Conservation (phyloP, 345 rosid genomes). For the Gynandropsis gynandra region DNA sequence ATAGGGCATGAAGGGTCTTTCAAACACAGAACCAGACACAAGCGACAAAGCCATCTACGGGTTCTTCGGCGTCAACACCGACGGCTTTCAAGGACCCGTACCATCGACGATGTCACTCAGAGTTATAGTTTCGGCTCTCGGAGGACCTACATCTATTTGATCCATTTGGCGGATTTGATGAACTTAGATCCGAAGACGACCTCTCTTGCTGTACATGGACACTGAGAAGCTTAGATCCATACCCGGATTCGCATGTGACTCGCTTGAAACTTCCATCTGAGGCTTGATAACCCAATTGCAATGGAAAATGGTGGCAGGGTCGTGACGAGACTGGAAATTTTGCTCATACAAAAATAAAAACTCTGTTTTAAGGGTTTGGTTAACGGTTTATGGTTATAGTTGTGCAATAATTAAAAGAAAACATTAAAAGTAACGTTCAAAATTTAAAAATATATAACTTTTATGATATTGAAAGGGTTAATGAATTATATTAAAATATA, state of each 20-base stretch:
- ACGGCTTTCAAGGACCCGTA: constrained; percentile 34
- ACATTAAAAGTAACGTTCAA: too few relatives aligned
- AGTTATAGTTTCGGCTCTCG: constrained; percentile 66
- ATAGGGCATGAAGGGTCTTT: constrained; percentile 42
- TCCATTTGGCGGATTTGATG: constrained; percentile 44
- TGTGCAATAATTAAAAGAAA: too few relatives aligned
- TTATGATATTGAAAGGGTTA: too few relatives aligned
- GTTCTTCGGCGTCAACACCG: constrained; percentile 9
- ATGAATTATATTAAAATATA: too few relatives aligned
- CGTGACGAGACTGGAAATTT: constrained; percentile 19
- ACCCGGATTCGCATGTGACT: constrained; percentile 34
- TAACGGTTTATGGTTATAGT: too few relatives aligned
- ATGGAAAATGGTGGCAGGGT: constrained; percentile 10
- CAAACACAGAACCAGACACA: constrained; percentile 33
- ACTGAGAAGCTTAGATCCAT: constrained; percentile 71
- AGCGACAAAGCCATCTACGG: constrained; percentile 18
- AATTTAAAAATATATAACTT: too few relatives aligned
- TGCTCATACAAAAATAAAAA: too few relatives aligned
- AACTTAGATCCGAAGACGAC: constrained; percentile 74
- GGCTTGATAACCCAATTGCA: constrained; percentile 27
- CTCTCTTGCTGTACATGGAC: constrained; percentile 70
- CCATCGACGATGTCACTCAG: constrained; percentile 80
- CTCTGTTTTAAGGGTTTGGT: too few relatives aligned
- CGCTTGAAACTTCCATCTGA: constrained; percentile 30
- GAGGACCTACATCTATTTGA: constrained; percentile 66